Base-by-base conservation (phyloP, 305 asterid genomes). In the Fraxinus albicans region DNA sequence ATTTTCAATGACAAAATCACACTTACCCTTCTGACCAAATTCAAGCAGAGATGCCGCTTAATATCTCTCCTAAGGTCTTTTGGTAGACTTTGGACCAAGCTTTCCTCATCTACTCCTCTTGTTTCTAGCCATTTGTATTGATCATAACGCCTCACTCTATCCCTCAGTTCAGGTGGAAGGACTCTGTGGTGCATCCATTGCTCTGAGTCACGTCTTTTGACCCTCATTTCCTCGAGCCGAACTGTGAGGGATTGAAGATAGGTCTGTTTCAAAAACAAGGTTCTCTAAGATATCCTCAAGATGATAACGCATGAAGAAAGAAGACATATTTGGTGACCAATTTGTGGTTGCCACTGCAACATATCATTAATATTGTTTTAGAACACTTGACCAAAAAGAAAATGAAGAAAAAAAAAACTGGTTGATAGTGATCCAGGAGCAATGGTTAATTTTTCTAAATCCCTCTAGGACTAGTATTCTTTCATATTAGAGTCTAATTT, bases 141-240 rank as follows among this genome's bases (percentile, higher is more conserved):
- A 89, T 97, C 98, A 34, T 97, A 97, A 38, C 98, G 97, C 75
- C 98, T 83, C 4, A 97, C 99, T 84, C 97, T 87, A 84, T 97
- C 98, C 91, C 93, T 90, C 40, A 95, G 92, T 85, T 97, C 99
- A 42, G 87, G 89, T 27, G 99, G 99, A 17, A 97, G 94, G 40
- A 97, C 96, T 67, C 99, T 87, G 84, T 97, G 99, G 87, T 94
- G 99, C 99, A 97, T 97, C 99, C 99, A 97, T 77, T 92, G 98
- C 92, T 97, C 98, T 0, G 99, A 95, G 84, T 97, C 99, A 1
- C 97, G 95, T 79, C 94, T 88, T 82, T 95, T 97, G 73, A 97
- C 82, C 85, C 99, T 93, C 99, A 96, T 96, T 88, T 96, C 98
- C 90, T 96, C 99, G 76, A 94, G 93, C n/a, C 98, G 92, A 79